Conservation (phyloP, 2,329 filamentous ascomycete genomes). For the Dendryphion nanum region DNA sequence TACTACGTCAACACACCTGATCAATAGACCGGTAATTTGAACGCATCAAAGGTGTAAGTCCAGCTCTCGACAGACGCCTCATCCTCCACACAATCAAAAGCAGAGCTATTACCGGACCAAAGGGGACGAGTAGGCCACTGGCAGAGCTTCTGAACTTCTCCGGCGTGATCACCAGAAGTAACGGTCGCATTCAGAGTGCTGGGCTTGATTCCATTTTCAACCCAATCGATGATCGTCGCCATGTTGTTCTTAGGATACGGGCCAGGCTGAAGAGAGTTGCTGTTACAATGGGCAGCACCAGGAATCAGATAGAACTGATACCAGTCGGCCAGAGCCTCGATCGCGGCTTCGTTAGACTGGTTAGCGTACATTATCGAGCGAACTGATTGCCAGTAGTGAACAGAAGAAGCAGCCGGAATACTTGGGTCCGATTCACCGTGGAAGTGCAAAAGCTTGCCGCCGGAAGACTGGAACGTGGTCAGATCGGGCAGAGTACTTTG, state of each 20-base stretch:
- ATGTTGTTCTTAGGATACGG: slow-evolving; percentile 45
- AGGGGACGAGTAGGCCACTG: slow-evolving; percentile 44
- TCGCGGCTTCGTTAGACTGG: slow-evolving; percentile 38
- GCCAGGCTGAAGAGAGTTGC: slow-evolving; percentile 23
- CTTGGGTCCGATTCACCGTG: slow-evolving; percentile 57
- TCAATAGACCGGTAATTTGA: slow-evolving; percentile 41
- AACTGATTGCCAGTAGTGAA: slow-evolving; percentile 57
- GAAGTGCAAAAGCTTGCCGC: slow-evolving; percentile 59
- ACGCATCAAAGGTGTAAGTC: slow-evolving; percentile 41
- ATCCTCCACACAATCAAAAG: slow-evolving; percentile 41
- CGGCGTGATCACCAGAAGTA: slow-evolving; percentile 21
- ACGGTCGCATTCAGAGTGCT: slow-evolving; percentile 45
- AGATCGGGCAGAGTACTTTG: slow-evolving; percentile 57
- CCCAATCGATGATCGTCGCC: slow-evolving; percentile 46
- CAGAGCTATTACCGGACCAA: slow-evolving; percentile 36
- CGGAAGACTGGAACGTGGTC: slow-evolving; percentile 48
- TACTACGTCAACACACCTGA: too few relatives aligned
- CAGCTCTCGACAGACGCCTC: slow-evolving; percentile 41
- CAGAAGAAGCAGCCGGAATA: slow-evolving; percentile 54
- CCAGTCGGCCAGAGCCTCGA: slow-evolving; percentile 49
- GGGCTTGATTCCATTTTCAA: slow-evolving; percentile 50
- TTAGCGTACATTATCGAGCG: slow-evolving; percentile 33
- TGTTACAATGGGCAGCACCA: slow-evolving; percentile 52
- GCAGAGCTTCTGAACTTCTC: slow-evolving; percentile 39
- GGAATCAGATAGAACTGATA: slow-evolving; percentile 57